phyloP scores from a whole-genome alignment of 1,284 basidiomycete species.

The Boletellus dicymbophilus region DNA sequence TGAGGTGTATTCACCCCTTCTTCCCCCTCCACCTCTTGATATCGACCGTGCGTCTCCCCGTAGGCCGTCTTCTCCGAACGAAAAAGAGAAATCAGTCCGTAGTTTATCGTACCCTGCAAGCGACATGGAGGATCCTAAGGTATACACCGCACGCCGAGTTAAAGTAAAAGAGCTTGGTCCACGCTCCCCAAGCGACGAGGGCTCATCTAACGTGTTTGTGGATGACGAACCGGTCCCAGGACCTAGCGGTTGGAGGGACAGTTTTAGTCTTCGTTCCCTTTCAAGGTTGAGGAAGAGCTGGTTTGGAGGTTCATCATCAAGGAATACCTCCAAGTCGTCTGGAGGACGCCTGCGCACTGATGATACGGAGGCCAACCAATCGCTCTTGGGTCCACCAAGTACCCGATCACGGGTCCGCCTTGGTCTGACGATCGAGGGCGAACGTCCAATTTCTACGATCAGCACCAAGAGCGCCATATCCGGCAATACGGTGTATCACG shows the following conservation, averaged over 20 bases:
- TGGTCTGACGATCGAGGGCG: conserved; percentile 38
- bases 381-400: conserved; percentile 31
- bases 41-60: conserved; percentile 34
- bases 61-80: conserved; percentile 29
- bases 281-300: conserved; percentile 53
- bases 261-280: conserved; percentile 43
- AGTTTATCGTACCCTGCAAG: conserved; percentile 39
- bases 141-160: conserved; percentile 62
- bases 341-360: conserved; percentile 37
- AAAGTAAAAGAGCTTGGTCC: conserved; percentile 47
- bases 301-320: conserved; percentile 41
- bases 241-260: conserved; percentile 32
- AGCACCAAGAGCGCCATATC: conserved; percentile 54
- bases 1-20: conserved; percentile 37
- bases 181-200: conserved; percentile 28
- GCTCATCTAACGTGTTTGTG: conserved; percentile 23
- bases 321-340: conserved; percentile 38
- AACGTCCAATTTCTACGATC: conserved; percentile 55
- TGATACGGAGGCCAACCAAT: conserved; percentile 46
- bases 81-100: conserved; percentile 34
- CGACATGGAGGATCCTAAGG: conserved; percentile 48
- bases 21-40: conserved; percentile 41
- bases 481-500: conserved; percentile 58
- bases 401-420: conserved; percentile 24
- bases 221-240: conserved; percentile 29